A percentile compares a stretch with the other conserved stretches of the same genome.
These are phyloP conservation scores for Phlebiopsis flavidoalba DNA, from an alignment of 768 basidiomycete species.

Conservation along the genomic window DNA sequence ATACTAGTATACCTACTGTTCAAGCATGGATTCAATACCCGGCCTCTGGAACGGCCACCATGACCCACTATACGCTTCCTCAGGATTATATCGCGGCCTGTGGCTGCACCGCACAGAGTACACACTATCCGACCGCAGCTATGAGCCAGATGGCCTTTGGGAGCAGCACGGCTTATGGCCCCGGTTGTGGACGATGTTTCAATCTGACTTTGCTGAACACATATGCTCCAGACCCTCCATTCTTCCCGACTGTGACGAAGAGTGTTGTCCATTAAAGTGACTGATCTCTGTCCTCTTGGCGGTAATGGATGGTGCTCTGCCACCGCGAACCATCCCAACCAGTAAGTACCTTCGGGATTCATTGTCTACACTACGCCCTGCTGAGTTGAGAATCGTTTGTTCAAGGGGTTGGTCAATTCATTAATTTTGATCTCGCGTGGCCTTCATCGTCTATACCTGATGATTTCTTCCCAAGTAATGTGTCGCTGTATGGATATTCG, in stretches of 20 bases:
- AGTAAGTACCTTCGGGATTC: slow-evolving; percentile 38
- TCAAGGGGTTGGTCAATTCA: slow-evolving; percentile 59
- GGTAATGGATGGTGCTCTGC: slow-evolving; percentile 67
- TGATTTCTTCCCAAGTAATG: slow-evolving; percentile 73
- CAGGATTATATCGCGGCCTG: slow-evolving; percentile 62
- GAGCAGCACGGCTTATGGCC: slow-evolving; percentile 64
- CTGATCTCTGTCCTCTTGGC: slow-evolving; percentile 71
- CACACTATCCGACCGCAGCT: slow-evolving; percentile 73
- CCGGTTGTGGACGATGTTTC: slow-evolving; percentile 76
- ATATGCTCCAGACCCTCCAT: slow-evolving; percentile 61
- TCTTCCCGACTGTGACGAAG: slow-evolving; percentile 54
- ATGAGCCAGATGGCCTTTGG: slow-evolving; percentile 78
- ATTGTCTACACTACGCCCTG: neutral
- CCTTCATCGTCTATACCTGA: slow-evolving; percentile 64
- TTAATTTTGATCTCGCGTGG: slow-evolving; percentile 83
- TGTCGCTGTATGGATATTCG: slow-evolving; percentile 52
- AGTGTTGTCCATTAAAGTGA: slow-evolving; percentile 73
- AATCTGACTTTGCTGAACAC: slow-evolving; percentile 70
- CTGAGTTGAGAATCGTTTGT: neutral
- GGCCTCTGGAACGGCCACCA: slow-evolving; percentile 56
- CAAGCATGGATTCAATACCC: slow-evolving; percentile 63
- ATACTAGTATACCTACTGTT: slow-evolving; percentile 19
- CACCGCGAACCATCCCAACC: slow-evolving; percentile 53
- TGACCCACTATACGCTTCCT: slow-evolving; percentile 69
- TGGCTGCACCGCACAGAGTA: slow-evolving; percentile 57